These are phyloP conservation scores for Penicillium simplicissimum DNA, from an alignment of 495 filamentous ascomycete genomes.

Conservation along the genomic window DNA sequence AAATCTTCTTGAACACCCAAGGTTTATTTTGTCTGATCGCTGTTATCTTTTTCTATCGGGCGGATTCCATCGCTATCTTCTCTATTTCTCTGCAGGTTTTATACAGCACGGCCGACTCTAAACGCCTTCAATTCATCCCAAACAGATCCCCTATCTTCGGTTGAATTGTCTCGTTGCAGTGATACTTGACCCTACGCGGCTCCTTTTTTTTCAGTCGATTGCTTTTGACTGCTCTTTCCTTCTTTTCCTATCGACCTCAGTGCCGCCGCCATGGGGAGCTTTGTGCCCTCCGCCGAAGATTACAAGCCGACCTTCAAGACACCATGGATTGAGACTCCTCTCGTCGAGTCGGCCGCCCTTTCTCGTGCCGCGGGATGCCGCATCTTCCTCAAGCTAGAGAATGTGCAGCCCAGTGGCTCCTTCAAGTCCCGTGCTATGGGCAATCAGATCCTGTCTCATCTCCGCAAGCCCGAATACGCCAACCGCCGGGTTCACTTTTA, in stretches of 20 bases:
- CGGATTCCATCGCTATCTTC: constrained; percentile 4
- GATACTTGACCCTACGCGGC: constrained; percentile 9
- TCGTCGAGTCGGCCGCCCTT: constrained; percentile 65
- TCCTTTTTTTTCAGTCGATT: constrained; percentile 2
- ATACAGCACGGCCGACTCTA: constrained; percentile 14
- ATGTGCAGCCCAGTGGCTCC: constrained; percentile 87
- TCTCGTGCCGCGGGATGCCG: constrained; percentile 73
- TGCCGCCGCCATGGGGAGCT: constrained; percentile 34
- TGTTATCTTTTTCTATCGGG: constrained; percentile 1
- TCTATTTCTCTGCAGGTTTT: constrained; percentile 12
- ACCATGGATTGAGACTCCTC: constrained; percentile 73
- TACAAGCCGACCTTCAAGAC: constrained; percentile 37
- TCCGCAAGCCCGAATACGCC: constrained; percentile 43
- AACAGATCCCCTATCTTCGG: constrained; percentile 20
- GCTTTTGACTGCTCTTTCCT: background rate
- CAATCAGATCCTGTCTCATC: constrained; percentile 66
- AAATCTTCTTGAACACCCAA: background rate
- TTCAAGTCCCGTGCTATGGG: constrained; percentile 95
- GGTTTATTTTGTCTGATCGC: constrained; percentile 2
- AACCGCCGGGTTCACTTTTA: constrained; percentile 70
- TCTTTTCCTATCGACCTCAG: constrained; percentile 14
- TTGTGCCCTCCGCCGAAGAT: constrained; percentile 35
- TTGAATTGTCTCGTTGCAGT: constrained; percentile 5
- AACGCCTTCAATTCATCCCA: constrained; percentile 13
- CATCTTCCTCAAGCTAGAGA: constrained; percentile 92